phyloP scores from a whole-genome alignment of 1,284 basidiomycete species.

The Moniliella sp. region DNA sequence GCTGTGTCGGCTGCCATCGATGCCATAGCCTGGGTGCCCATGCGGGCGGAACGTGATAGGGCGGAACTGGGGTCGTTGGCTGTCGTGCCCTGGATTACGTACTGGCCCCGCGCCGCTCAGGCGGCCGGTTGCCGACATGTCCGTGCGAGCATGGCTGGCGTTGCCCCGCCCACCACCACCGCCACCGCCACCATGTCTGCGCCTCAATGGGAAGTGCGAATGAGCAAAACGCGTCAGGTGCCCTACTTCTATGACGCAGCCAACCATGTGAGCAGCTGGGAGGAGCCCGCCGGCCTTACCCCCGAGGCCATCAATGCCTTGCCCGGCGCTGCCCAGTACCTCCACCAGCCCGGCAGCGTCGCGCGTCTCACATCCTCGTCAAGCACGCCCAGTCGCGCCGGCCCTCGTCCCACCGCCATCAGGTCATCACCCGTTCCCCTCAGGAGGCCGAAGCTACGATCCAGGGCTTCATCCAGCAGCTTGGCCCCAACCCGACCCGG shows the following conservation, averaged over 20 bases:
- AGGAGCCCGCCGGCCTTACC: conserved; percentile 49
- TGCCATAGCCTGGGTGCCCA: no score
- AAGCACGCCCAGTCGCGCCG: conserved; percentile 72
- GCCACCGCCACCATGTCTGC: neutral
- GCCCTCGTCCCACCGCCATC: conserved; percentile 42
- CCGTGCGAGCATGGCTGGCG: no score
- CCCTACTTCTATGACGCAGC: conserved; percentile 72
- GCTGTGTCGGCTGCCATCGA: no score
- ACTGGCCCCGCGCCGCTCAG: no score
- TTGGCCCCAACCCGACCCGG: conserved; percentile 14
- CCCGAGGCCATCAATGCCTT: conserved; percentile 17
- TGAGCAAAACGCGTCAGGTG: conserved; percentile 54
- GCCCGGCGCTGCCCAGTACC: conserved; percentile 18
- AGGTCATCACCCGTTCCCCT: conserved; percentile 77
- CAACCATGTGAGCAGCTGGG: conserved; percentile 61
- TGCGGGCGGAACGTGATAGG: no score
- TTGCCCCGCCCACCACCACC: no score
- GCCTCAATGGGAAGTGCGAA: conserved; percentile 26
- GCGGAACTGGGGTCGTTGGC: no score
- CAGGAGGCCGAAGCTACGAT: conserved; percentile 67
- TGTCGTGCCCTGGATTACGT: no score
- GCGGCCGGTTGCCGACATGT: no score
- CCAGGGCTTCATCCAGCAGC: conserved; percentile 16
- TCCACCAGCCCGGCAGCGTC: conserved; percentile 24
- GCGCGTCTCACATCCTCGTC: conserved; percentile 79